Conservation (phyloP, 2,329 filamentous ascomycete genomes). For the Cercospora sp. region DNA sequence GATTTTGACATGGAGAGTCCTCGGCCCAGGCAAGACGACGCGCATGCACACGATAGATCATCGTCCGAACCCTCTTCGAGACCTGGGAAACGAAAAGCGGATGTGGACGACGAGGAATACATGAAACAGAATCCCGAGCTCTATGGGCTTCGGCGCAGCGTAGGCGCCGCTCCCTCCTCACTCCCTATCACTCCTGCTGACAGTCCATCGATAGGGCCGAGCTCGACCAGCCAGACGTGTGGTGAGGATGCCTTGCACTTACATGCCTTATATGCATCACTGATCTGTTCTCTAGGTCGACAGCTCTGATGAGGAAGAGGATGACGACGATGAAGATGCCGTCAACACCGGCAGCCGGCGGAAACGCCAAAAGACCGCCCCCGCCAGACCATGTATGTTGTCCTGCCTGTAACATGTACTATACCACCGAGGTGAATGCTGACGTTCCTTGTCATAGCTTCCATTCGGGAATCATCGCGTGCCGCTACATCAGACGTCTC, state of each 20-base stretch:
- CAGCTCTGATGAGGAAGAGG: constrained; percentile 62
- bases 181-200: constrained; percentile 36
- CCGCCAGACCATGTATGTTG: constrained; percentile 61
- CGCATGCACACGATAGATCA: constrained; percentile 60
- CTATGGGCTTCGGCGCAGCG: constrained; percentile 90
- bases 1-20: constrained; percentile 73
- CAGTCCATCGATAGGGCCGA: constrained; percentile 50
- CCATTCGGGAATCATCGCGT: constrained; percentile 31
- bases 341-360: constrained; percentile 58
- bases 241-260: constrained; percentile 44
- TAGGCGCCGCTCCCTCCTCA: constrained; percentile 50
- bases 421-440: constrained; percentile 39
- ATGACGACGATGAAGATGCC: constrained; percentile 71
- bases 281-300: constrained; percentile 51
- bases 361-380: constrained; percentile 69
- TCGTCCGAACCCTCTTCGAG: constrained; percentile 70
- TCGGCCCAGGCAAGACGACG: constrained; percentile 43
- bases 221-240: constrained; percentile 63
- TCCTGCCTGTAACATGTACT: not conserved
- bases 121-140: constrained; percentile 91
- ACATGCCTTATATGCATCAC: constrained; percentile 6
- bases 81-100: constrained; percentile 67
- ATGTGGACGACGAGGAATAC: constrained; percentile 65
- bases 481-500: constrained; percentile 61
- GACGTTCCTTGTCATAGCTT: constrained; percentile 28